Evolutionary conservation across 1,139 yeast genomes (phyloP).

Genomic region (Kodamaea sp.): DNA sequence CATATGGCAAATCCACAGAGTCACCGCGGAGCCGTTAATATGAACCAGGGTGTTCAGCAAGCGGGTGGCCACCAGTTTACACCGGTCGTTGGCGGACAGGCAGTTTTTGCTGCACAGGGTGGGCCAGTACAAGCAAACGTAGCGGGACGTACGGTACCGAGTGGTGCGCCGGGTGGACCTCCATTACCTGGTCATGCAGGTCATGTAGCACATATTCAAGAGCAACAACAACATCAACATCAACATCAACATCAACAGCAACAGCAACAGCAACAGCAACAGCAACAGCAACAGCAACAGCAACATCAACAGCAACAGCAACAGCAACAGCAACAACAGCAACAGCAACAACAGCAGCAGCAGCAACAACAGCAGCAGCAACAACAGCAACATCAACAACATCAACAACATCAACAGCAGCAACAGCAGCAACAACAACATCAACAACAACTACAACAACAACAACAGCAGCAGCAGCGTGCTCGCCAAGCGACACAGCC

Average conservation of each 20-base stretch:
- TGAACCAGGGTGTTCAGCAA: too few relatives aligned
- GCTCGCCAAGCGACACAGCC: conserved; percentile 1
- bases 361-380: conserved; percentile 15
- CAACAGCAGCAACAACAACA: conserved; percentile 12
- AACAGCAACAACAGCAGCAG: conserved; percentile 15
- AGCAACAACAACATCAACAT: conserved; percentile 6
- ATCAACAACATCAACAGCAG: conserved; percentile 13
- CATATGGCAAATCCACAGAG: too few relatives aligned
- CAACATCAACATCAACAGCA: conserved; percentile 28
- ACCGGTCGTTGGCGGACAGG: too few relatives aligned
- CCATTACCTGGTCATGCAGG: background rate
- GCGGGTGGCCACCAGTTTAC: too few relatives aligned
- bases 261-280: conserved; percentile 23
- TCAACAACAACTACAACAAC: conserved; percentile 12
- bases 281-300: conserved; percentile 11
- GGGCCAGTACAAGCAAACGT: too few relatives aligned
- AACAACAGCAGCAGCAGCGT: conserved; percentile 10
- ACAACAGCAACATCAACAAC: conserved; percentile 14
- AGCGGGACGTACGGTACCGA: too few relatives aligned
- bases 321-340: conserved; percentile 16
- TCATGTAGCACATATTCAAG: conserved; percentile 1
- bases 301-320: conserved; percentile 12
- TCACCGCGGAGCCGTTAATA: too few relatives aligned
- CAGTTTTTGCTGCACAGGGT: too few relatives aligned
- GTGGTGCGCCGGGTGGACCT: too few relatives aligned